Percentiles rank a stretch among this genome's conserved stretches.
These are phyloP conservation scores for Zygoascus sp. DNA, from an alignment of 1,139 yeast species.

Conservation along the genomic window DNA sequence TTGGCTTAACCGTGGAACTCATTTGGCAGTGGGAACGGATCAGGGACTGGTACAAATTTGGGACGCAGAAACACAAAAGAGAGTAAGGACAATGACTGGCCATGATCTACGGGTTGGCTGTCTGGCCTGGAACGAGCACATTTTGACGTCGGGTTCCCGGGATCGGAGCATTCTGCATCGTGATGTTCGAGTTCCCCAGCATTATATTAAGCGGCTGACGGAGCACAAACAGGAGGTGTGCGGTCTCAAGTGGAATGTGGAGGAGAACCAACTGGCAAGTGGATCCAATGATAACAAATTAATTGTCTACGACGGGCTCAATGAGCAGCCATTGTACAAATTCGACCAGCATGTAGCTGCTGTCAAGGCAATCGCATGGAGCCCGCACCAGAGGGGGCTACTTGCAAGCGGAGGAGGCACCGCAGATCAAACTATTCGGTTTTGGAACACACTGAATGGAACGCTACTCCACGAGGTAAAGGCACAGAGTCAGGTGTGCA, in stretches of 20 bases:
- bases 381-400: conserved; percentile 92
- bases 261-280: conserved; percentile 56
- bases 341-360: conserved; percentile 90
- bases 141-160: conserved; percentile 80
- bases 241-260: conserved; percentile 90
- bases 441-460: conserved; percentile 90
- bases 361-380: conserved; percentile 95
- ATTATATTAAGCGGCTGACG: conserved; percentile 65
- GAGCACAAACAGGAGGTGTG: conserved; percentile 93
- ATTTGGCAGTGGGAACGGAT: conserved; percentile 86
- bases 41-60: conserved; percentile 88
- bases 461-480: conserved; percentile 68
- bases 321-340: conserved; percentile 62
- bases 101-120: conserved; percentile 83
- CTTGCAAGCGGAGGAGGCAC: conserved; percentile 98
- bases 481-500: conserved; percentile 95
- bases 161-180: conserved; percentile 83
- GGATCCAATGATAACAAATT: conserved; percentile 76
- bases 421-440: conserved; percentile 82
- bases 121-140: conserved; percentile 91
- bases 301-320: conserved; percentile 81
- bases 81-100: conserved; percentile 82
- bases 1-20: conserved; percentile 85
- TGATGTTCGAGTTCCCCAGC: conserved; percentile 86
- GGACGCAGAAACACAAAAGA: conserved; percentile 84